Evolutionary conservation across 106 monocot species (phyloP).

Genomic region (Dioscorea dumetorum): DNA sequence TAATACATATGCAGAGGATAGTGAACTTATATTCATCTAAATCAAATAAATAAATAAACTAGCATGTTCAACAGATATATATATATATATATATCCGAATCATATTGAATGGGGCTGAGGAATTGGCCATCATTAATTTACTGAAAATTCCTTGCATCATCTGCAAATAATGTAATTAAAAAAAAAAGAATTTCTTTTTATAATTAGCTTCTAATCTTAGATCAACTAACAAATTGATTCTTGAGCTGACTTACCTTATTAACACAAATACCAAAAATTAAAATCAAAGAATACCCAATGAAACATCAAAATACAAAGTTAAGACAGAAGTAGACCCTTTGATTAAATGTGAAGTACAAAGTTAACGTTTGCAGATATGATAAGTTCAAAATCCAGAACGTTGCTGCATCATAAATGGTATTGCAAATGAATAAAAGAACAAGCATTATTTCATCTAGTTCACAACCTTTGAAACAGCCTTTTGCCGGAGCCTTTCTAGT

Average conservation of each 20-base stretch:
- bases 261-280: not conserved
- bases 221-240: no score
- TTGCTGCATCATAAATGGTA: no score
- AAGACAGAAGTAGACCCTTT: not conserved
- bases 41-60: no score
- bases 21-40: no score
- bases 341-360: not conserved
- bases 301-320: not conserved
- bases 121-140: not conserved
- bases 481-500: constrained; percentile 87
- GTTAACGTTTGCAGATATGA: not conserved
- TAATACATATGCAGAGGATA: no score
- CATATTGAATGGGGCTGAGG: not conserved
- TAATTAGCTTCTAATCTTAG: no score
- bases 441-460: not conserved
- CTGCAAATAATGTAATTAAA: no score
- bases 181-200: no score
- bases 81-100: no score
- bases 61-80: no score
- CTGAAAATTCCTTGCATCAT: not conserved
- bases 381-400: not conserved
- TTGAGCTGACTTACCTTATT: not conserved
- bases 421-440: not conserved
- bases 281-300: not conserved
- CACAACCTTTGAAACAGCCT: constrained; percentile 83